Evolutionary conservation across 1,139 yeast genomes (phyloP).

Genomic region (Suzukiozyma palmioleophila): DNA sequence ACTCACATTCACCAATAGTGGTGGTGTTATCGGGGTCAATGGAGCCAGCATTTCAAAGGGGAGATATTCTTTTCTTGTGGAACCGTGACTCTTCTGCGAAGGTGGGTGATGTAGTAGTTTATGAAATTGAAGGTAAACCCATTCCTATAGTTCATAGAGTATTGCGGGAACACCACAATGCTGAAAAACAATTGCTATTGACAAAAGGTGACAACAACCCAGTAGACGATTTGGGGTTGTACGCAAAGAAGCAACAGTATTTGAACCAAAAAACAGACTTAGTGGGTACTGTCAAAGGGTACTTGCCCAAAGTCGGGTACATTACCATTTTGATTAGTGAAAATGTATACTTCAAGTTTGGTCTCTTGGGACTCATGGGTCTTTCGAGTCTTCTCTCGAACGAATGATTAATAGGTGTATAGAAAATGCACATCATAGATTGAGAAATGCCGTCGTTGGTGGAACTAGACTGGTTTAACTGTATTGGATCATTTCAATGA

Average conservation of each 20-base stretch:
- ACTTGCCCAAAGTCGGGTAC: conserved; percentile 89
- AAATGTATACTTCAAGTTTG: conserved; percentile 70
- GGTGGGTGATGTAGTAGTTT: conserved; percentile 97
- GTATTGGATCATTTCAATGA: no score
- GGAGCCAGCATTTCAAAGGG: conserved; percentile 99
- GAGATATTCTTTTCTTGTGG: conserved; percentile 90
- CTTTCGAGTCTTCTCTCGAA: conserved; percentile 50
- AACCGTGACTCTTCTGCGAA: conserved; percentile 63
- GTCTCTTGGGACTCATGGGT: conserved; percentile 65
- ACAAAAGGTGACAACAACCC: conserved; percentile 98
- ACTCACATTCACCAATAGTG: conserved; percentile 90
- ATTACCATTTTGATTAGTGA: conserved; percentile 91
- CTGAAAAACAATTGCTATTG: conserved; percentile 64
- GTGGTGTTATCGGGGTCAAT: conserved; percentile 96
- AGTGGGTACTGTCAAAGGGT: conserved; percentile 87
- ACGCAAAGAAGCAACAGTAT: conserved; percentile 73
- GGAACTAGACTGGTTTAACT: no score
- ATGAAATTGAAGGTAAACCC: conserved; percentile 71
- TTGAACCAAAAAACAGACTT: conserved; percentile 73
- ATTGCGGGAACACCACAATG: conserved; percentile 66
- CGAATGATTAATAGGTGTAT: conserved; percentile 32
- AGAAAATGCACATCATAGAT: background rate
- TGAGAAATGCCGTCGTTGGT: no score
- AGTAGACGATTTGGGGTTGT: conserved; percentile 82
- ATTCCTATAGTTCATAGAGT: conserved; percentile 97